phyloP scores from a whole-genome alignment of 345 rosid species.

The Triadica sebifera region DNA sequence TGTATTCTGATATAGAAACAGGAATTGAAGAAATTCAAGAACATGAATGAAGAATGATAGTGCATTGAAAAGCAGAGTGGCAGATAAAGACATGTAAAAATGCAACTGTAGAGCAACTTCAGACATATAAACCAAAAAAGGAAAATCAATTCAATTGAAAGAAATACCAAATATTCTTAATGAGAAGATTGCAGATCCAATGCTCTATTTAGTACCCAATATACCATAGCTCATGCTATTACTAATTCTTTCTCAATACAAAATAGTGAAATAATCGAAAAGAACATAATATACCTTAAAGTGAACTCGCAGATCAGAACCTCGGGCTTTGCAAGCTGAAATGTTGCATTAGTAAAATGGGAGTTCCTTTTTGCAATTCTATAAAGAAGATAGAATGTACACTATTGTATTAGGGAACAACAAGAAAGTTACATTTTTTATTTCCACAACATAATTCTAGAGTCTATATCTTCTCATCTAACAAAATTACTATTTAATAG shows the following conservation, averaged over 20 bases:
- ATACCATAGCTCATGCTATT: not conserved
- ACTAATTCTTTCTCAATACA: not conserved
- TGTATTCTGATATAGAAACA: conserved; percentile 45
- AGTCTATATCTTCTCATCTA: not conserved
- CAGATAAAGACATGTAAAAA: not conserved
- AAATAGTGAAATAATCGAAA: not conserved
- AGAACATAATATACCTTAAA: conserved; percentile 50
- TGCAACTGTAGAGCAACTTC: not conserved
- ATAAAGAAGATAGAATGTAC: not conserved
- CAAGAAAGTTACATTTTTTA: not conserved
- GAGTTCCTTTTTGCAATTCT: not conserved
- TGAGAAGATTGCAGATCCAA: not conserved
- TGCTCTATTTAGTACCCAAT: not conserved
- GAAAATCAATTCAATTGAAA: not conserved
- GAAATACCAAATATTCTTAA: not conserved
- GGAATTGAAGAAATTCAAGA: not conserved
- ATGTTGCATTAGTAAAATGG: conserved; percentile 5
- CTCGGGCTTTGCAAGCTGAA: conserved; percentile 78
- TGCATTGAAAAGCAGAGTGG: not conserved
- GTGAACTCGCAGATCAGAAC: conserved; percentile 71
- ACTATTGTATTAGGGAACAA: not conserved
- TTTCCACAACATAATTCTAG: not conserved
- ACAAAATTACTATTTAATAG: not conserved
- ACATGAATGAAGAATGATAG: not conserved
- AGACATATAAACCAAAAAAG: not conserved